phyloP scores from a whole-genome alignment of 257 asterid species.

The Marsdenia floribunda region DNA sequence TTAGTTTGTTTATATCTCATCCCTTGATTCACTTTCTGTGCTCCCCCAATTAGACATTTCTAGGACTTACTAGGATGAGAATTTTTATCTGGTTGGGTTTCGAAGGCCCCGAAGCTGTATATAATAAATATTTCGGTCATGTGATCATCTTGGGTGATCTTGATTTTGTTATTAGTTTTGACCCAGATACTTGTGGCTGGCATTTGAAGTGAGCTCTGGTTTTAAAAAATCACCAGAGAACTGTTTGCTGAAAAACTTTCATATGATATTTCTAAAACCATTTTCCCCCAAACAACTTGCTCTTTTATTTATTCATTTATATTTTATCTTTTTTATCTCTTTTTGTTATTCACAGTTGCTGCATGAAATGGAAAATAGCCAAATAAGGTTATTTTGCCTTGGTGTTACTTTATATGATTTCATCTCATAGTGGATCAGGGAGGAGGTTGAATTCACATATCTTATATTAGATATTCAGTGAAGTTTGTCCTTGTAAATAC shows the following conservation, averaged over 20 bases:
- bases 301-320: too few relatives aligned
- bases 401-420: neutral
- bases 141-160: neutral
- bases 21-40: neutral
- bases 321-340: neutral
- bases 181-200: neutral
- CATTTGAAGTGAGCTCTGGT: neutral
- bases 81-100: neutral
- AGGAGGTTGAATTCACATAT: neutral
- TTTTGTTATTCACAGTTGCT: neutral
- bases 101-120: too few relatives aligned
- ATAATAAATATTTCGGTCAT: neutral
- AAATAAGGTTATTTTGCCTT: neutral
- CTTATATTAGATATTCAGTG: neutral
- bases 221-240: too few relatives aligned
- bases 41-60: neutral
- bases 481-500: neutral
- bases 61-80: neutral
- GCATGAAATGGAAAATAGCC: neutral
- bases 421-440: neutral
- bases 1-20: neutral
- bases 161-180: neutral
- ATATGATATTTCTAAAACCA: too few relatives aligned
- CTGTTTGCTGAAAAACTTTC: too few relatives aligned
- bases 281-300: too few relatives aligned